Evolutionary conservation across 371 early-diverging fungal species (phyloP), one percentile per base, ranked within the genome.

Genomic region (Mucor piriformis): DNA sequence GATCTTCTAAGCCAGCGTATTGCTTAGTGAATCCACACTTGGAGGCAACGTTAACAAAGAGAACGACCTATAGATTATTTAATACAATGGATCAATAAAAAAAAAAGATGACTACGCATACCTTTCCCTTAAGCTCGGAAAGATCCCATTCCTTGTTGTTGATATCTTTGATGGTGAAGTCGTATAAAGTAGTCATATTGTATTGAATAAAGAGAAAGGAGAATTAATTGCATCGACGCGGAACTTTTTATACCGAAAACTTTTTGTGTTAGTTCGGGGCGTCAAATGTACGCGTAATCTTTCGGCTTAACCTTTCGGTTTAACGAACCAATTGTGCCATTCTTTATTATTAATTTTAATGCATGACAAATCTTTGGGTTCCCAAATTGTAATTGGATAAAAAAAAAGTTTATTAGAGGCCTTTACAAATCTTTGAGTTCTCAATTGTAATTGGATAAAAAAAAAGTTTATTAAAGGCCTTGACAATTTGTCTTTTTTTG

Each of bases 1-100:
- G 80, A 50, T 83, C 64, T 77, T 90, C 88, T 25, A 99, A 83
- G 23, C 87, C 90, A 32, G 67, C 61, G 79, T 95, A 96, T 66
- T 94, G 93, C 20, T 83, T 74, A n/a, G 97, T 94, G 66, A 91
- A 91, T 3, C 95, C 95, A 77, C 99, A 98, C 66, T 94, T 85
- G 57, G 92, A 90, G 18, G 99, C 99, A 34, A 93, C 91, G 73
- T 99, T 99, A 61, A 95, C 94, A 48, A 96, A 72, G 35, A 93
- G 74, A 35, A 92, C 85, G 32, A 88, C 92, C 78, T 93, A n/a
- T 21, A 0, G 10, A 6, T n/a, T 10, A 10, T 35, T 40, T 15
- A 8, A 6, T 42, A 8, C 18, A 42, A 42, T 38, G n/a, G n/a
- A n/a, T n/a, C n/a, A n/a, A n/a, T n/a, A n/a, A n/a, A n/a, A 13